Conservation (phyloP, 441 rosid genomes). For the Mallotus repandus region DNA sequence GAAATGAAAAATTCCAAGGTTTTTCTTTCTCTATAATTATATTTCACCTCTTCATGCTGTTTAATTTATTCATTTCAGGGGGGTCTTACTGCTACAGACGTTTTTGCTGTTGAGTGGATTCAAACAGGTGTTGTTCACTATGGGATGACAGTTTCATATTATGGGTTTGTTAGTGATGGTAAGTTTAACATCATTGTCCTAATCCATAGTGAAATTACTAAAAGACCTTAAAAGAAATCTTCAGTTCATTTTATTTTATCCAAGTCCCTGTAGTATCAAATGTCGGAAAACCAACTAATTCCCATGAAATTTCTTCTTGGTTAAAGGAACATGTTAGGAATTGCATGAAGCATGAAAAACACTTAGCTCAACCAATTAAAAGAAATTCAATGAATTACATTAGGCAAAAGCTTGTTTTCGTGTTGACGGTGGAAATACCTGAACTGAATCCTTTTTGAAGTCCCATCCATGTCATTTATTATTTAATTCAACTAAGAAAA, state of each 20-base stretch:
- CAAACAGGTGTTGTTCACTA: constrained; percentile 77
- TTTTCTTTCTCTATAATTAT: neutral
- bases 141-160: constrained; percentile 95
- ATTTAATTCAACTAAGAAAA: neutral
- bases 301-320: neutral
- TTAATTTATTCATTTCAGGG: constrained; percentile 55
- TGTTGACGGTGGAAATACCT: neutral
- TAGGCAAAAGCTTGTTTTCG: neutral
- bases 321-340: neutral
- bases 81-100: constrained; percentile 93
- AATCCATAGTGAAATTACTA: neutral
- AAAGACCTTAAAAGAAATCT: neutral
- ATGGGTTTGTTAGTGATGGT: constrained; percentile 98
- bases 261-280: neutral
- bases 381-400: neutral
- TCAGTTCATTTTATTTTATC: neutral
- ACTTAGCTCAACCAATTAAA: neutral
- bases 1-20: neutral
- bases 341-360: neutral
- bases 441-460: too few species aligned
- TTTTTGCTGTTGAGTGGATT: constrained; percentile 93
- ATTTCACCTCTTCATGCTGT: constrained; percentile 4
- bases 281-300: neutral
- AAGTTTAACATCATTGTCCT: constrained; percentile 24
- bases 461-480: neutral